Conservation (phyloP, 106 monocot genomes). For the Xerophyta viscosa region DNA sequence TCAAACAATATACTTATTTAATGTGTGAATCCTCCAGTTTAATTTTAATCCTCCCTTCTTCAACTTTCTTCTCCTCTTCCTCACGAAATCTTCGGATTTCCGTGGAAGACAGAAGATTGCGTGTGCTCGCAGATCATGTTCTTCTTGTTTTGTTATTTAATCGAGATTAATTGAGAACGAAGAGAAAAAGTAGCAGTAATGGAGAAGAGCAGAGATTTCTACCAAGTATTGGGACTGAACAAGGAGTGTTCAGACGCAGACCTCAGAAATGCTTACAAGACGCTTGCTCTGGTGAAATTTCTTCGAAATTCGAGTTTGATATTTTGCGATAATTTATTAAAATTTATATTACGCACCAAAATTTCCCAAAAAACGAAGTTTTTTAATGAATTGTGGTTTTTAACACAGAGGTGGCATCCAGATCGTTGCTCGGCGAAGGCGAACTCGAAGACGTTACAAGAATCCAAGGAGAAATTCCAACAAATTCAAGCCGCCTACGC, state of each 20-base stretch:
- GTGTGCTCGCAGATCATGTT: too few relatives aligned
- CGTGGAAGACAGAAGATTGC: neutral
- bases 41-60: too few relatives aligned
- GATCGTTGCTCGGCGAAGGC: slow-evolving; percentile 57
- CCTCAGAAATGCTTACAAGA: slow-evolving; percentile 73
- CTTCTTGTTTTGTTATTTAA: too few relatives aligned
- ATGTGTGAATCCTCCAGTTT: too few relatives aligned
- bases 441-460: slow-evolving; percentile 26
- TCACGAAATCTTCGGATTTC: too few relatives aligned
- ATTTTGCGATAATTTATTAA: neutral
- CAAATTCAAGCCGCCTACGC: slow-evolving; percentile 79
- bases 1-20: too few relatives aligned
- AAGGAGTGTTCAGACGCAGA: slow-evolving; percentile 86
- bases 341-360: neutral
- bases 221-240: slow-evolving; percentile 68
- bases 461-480: slow-evolving; percentile 82
- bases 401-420: slow-evolving; percentile 81
- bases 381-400: neutral
- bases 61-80: too few relatives aligned
- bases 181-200: too few relatives aligned
- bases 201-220: too few relatives aligned
- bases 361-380: neutral
- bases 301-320: neutral
- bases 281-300: slow-evolving; percentile 66
- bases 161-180: neutral